Evolutionary conservation across 495 filamentous ascomycete genomes (phyloP).

Genomic region (Letharia columbiana): DNA sequence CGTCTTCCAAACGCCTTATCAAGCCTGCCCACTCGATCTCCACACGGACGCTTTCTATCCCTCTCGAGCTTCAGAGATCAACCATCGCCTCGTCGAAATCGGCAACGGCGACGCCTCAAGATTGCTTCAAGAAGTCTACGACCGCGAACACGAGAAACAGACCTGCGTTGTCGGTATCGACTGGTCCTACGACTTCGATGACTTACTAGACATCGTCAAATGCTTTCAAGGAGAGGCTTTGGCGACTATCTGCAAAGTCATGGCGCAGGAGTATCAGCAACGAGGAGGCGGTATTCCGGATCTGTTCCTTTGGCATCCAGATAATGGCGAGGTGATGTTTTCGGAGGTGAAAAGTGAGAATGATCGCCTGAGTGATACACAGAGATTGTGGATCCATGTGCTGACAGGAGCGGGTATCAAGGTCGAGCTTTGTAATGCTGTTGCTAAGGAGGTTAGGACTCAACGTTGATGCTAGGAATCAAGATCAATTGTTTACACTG

Average conservation of each 20-base stretch:
- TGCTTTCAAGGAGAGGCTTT: slow-evolving; percentile 76
- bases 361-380: slow-evolving; percentile 92
- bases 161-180: slow-evolving; percentile 85
- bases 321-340: slow-evolving; percentile 61
- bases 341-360: slow-evolving; percentile 91
- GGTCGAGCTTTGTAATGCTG: slow-evolving; percentile 83
- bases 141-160: slow-evolving; percentile 52
- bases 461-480: slow-evolving; percentile 8
- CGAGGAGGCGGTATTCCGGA: slow-evolving; percentile 86
- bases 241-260: slow-evolving; percentile 76
- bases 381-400: slow-evolving; percentile 94
- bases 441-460: slow-evolving; percentile 59
- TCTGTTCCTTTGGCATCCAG: slow-evolving; percentile 71
- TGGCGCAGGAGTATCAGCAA: slow-evolving; percentile 88
- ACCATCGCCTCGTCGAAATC: slow-evolving; percentile 77
- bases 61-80: slow-evolving; percentile 76
- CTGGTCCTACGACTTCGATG: slow-evolving; percentile 78
- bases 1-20: slow-evolving; percentile 91
- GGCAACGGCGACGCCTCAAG: slow-evolving; percentile 60
- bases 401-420: slow-evolving; percentile 70
- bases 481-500: neutral
- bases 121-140: slow-evolving; percentile 61
- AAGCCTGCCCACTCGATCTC: slow-evolving; percentile 87
- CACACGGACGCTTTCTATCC: slow-evolving; percentile 92
- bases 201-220: slow-evolving; percentile 69